Percentiles rank a stretch among this genome's conserved stretches.
phyloP scores from a whole-genome alignment of 2,329 filamentous ascomycete genomes.

The Xylaria sp. region DNA sequence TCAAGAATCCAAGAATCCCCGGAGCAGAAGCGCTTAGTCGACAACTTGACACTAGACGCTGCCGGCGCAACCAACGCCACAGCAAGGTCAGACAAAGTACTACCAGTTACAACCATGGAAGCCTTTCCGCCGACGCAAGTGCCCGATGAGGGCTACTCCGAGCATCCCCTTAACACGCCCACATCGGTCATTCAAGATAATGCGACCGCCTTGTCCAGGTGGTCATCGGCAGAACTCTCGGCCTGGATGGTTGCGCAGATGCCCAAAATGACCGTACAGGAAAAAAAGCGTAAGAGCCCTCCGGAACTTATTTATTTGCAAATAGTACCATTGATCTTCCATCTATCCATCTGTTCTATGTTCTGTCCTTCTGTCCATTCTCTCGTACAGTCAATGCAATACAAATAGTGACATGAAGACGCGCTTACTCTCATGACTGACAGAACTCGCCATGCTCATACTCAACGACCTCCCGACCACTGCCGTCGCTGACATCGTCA shows the following conservation, averaged over 20 bases:
- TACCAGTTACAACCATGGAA: conserved; percentile 32
- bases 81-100: neutral
- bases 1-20: neutral
- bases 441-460: conserved; percentile 76
- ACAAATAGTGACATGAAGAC: conserved; percentile 8
- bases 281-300: conserved; percentile 43
- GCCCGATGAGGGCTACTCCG: conserved; percentile 83
- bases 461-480: conserved; percentile 75
- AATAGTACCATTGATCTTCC: too few relatives aligned
- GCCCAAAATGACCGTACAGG: conserved; percentile 42
- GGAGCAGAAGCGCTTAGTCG: neutral
- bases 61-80: conserved; percentile 2
- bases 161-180: conserved; percentile 57
- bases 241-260: conserved; percentile 48
- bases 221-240: conserved; percentile 41
- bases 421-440: conserved; percentile 13
- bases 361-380: too few relatives aligned
- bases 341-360: too few relatives aligned
- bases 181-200: conserved; percentile 29
- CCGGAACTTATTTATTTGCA: too few relatives aligned
- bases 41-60: neutral
- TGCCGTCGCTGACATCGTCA: conserved; percentile 70
- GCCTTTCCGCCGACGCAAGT: conserved; percentile 48
- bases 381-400: neutral
- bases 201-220: conserved; percentile 33